Base-by-base conservation (phyloP, 2,329 filamentous ascomycete genomes). In the Metarhizium guizhouense region DNA sequence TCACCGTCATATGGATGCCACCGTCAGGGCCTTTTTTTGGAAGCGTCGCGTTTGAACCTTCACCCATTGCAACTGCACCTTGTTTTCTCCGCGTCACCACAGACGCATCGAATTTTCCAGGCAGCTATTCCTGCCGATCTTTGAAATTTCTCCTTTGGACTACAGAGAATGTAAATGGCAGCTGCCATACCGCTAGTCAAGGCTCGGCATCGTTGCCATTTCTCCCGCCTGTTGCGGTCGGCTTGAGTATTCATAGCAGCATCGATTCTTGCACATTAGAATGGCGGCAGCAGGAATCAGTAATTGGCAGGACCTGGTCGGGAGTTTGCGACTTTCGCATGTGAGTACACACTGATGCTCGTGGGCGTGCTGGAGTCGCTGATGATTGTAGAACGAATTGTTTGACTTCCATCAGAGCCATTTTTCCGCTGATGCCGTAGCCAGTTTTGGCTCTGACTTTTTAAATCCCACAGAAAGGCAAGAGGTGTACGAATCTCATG, bases 341-440 rank as follows among this genome's bases (percentile, higher is more conserved):
- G 55, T 54, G 18, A 47, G 47, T 50, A 18, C 10, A 40, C 13
- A 16, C 5, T 25, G 29, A 6, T n/a, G 32, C 11, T 29, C 7
- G 51, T 38, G 45, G 1, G 11, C 45, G 25, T 48, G 10, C 18
- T 14, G 1, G 11, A 48, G 11, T 29, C 13, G 10, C 25, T 48
- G 30, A 29, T 16, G 6, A 14, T 18, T 25, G 10, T 58, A 87
- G 85, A 74, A 80, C 67, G 84, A 88, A 47, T 70, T 87, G 36
- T 65, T 71, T 54, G 71, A 71, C 32, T 88, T 88, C 63, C 78
- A 84, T 59, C 69, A 77, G 47, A 68, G 74, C 18, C 85, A 89
- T 62, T 88, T 89, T 67, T 76, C 76, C 11, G 55, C 61, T 38
- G 60, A 68, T 49, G 75, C 79, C 32, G 58, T 78, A 18, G 62